Conservation (phyloP, 768 basidiomycete genomes). For the Psilocybe subaeruginosa region DNA sequence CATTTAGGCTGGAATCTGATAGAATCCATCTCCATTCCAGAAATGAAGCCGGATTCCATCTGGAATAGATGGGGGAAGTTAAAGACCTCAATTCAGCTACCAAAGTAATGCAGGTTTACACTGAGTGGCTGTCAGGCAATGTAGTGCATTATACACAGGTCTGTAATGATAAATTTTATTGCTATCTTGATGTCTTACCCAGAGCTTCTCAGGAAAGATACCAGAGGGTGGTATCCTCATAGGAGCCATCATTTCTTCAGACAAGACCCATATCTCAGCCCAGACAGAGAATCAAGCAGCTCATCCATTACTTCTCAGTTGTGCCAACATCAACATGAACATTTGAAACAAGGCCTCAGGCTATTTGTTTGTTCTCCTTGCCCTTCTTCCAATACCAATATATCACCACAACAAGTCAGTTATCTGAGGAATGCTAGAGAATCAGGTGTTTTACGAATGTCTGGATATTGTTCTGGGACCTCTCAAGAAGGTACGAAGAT, state of each 20-base stretch:
- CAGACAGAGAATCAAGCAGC: slow-evolving; percentile 32
- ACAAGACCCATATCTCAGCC: slow-evolving; percentile 35
- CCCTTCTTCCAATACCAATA: slow-evolving; percentile 33
- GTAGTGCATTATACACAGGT: slow-evolving; percentile 26
- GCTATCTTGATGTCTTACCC: neutral
- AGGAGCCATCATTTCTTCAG: slow-evolving; percentile 29
- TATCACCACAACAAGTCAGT: slow-evolving; percentile 26
- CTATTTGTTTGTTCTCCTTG: slow-evolving; percentile 29
- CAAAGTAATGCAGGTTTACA: slow-evolving; percentile 16
- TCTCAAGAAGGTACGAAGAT: slow-evolving; percentile 30
- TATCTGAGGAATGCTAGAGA: slow-evolving; percentile 26
- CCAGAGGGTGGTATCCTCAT: slow-evolving; percentile 29
- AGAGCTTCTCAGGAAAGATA: slow-evolving; percentile 8
- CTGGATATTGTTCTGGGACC: slow-evolving; percentile 30
- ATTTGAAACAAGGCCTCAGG: slow-evolving; percentile 33
- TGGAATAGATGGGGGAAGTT: too few species aligned
- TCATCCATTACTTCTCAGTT: slow-evolving; percentile 31
- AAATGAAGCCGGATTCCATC: too few species aligned
- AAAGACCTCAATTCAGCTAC: neutral
- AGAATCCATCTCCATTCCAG: too few species aligned
- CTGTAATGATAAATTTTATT: slow-evolving; percentile 1
- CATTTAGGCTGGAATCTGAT: too few species aligned
- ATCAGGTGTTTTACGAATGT: slow-evolving; percentile 28
- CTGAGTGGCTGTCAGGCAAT: slow-evolving; percentile 23
- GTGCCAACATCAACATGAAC: slow-evolving; percentile 34